Evolutionary conservation across 2,329 filamentous ascomycete species (phyloP), one percentile per base, ranked within the genome.

Genomic region (Colletotrichum coccodes): DNA sequence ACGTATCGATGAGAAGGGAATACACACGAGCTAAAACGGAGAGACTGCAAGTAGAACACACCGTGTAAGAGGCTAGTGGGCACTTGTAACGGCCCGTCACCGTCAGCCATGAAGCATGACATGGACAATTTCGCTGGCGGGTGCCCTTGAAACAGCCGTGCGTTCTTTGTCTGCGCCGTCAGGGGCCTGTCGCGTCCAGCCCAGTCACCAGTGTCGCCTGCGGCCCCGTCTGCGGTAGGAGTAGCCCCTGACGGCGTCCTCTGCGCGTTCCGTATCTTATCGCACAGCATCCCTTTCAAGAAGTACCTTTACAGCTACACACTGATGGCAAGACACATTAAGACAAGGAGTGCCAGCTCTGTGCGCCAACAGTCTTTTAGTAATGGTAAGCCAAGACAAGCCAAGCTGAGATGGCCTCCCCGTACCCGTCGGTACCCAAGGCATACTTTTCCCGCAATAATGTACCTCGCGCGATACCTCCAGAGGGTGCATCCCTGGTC

Each of bases 111-210:
- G 40, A 26, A 50, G 49, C 58, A 63, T 68, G 44, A 59, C 52
- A 64, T 68, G 44, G 52, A 44, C 60, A 53, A 64, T 64, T 65
- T 65, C 38, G 38, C 32, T 65, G 61, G 53, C 38, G 54, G 38
- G 53, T 46, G 61, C 40, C 28, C 28, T 60, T 69, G 66, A 69
- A 66, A 69, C 66, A 68, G 62, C 59, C 62, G 61, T 60, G 62
- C 62, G 47, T 54, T 50, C 56, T 60, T 66, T 50, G 47, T 50
- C 54, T 32, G 50, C 50, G 28, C 28, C 57, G 42, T 40, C 47
- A 36, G 23, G 44, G 23, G 34, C 52, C 21, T 28, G 30, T 60
- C 44, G 21, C 42, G 21, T n/a, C n/a, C n/a, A n/a, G n/a, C n/a
- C n/a, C n/a, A n/a, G n/a, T n/a, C n/a, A n/a, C n/a, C n/a, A n/a